Conservation (phyloP, 495 filamentous ascomycete genomes). For the Xylaria palmicola region DNA sequence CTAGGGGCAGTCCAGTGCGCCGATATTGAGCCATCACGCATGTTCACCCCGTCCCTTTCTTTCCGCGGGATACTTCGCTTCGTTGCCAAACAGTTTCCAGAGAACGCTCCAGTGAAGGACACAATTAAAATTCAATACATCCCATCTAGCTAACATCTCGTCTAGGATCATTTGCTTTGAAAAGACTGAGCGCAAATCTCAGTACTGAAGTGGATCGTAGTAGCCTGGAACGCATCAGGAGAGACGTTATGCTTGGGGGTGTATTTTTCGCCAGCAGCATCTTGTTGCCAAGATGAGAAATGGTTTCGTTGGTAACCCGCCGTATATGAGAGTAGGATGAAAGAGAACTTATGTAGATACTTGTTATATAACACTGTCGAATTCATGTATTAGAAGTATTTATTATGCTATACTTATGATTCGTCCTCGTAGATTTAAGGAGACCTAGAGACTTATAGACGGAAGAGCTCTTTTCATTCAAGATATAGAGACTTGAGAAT, state of each 20-base stretch:
- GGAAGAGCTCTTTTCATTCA: not conserved
- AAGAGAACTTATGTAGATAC: conserved; percentile 25
- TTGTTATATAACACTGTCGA: conserved; percentile 1
- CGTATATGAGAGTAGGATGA: conserved; percentile 7
- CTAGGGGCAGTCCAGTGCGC: no score
- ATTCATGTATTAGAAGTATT: not conserved
- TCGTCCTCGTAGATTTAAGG: not conserved
- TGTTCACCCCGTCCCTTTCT: not conserved
- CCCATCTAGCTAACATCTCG: conserved; percentile 42
- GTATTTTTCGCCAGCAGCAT: conserved; percentile 21
- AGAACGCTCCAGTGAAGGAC: conserved; percentile 14
- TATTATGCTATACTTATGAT: not conserved
- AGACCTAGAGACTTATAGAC: not conserved
- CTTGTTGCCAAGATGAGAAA: conserved; percentile 26
- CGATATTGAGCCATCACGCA: no score
- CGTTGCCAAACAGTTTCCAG: not conserved
- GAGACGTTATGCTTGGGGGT: conserved; percentile 15
- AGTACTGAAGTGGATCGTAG: conserved; percentile 27
- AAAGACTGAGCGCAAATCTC: conserved; percentile 23
- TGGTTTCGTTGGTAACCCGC: conserved; percentile 20
- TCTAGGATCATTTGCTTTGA: conserved; percentile 31
- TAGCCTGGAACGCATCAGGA: conserved; percentile 13
- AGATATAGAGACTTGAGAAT: not conserved
- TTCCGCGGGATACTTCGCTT: no score
- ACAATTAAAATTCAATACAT: conserved; percentile 26